Conservation (phyloP, 2,329 filamentous ascomycete species). For the Raffaelea arxii region DNA sequence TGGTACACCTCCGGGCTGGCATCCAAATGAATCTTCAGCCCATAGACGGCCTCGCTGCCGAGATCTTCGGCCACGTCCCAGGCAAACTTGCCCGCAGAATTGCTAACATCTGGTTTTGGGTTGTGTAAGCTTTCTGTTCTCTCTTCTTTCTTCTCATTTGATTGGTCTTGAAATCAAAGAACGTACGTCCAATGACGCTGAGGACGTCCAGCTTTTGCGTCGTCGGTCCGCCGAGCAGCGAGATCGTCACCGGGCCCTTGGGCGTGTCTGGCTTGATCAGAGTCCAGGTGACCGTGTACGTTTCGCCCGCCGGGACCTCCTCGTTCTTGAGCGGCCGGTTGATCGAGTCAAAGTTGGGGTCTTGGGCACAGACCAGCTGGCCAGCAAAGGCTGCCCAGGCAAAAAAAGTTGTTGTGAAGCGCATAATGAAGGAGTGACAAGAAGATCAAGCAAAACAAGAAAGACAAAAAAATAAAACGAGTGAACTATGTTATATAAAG, state of each 20-base stretch:
- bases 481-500: too few species aligned
- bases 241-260: constrained; percentile 36
- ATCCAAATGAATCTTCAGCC: constrained; percentile 42
- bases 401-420: not conserved
- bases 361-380: constrained; percentile 38
- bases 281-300: constrained; percentile 41
- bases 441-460: too few species aligned
- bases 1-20: constrained; percentile 40
- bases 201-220: constrained; percentile 25
- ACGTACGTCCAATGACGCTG: constrained; percentile 4
- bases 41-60: constrained; percentile 36
- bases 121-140: too few species aligned
- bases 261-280: constrained; percentile 23
- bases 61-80: constrained; percentile 40
- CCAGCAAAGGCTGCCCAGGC: constrained; percentile 13
- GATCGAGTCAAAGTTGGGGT: constrained; percentile 42
- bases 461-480: too few species aligned
- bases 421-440: not conserved
- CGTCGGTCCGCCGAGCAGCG: constrained; percentile 42
- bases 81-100: constrained; percentile 31
- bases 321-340: constrained; percentile 30
- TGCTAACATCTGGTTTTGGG: constrained; percentile 31
- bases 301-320: constrained; percentile 35
- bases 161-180: too few species aligned
- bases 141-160: too few species aligned